Conservation (phyloP, 2,329 filamentous ascomycete species). For the Botryotinia narcissicola region DNA sequence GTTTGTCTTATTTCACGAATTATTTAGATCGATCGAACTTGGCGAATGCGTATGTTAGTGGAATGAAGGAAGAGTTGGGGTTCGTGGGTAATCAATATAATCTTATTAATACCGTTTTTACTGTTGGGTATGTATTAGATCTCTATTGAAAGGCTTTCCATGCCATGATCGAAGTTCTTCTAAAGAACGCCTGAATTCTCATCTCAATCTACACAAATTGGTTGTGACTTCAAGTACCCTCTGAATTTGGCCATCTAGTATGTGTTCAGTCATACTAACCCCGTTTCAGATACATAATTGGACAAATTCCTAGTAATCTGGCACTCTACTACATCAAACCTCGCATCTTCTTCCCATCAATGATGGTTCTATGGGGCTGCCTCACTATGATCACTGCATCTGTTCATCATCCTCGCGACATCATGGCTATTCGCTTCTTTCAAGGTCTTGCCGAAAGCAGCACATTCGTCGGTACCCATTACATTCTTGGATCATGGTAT, state of each 20-base stretch:
- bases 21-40: constrained; percentile 35
- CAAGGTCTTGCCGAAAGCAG: constrained; percentile 52
- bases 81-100: constrained; percentile 47
- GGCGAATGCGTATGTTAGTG: constrained; percentile 44
- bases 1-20: constrained; percentile 36
- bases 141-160: not conserved
- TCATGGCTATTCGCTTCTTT: constrained; percentile 54
- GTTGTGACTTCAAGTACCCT: not conserved
- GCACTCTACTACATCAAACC: constrained; percentile 62
- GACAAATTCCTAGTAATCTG: constrained; percentile 60
- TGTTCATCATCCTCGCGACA: constrained; percentile 49
- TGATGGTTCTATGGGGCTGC: constrained; percentile 62
- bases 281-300: constrained; percentile 46
- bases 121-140: constrained; percentile 29
- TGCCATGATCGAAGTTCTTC: not conserved
- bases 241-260: not conserved
- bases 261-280: not conserved
- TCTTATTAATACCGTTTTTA: constrained; percentile 51
- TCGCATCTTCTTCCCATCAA: constrained; percentile 60
- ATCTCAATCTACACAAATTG: too few species aligned
- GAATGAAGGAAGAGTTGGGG: constrained; percentile 49
- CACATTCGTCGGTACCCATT: constrained; percentile 58
- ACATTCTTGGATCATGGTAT: constrained; percentile 61
- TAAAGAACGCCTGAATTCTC: not conserved
- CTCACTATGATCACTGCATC: constrained; percentile 62